Evolutionary conservation across 495 filamentous ascomycete genomes (phyloP).

Genomic region (Penicillium maclennaniae): DNA sequence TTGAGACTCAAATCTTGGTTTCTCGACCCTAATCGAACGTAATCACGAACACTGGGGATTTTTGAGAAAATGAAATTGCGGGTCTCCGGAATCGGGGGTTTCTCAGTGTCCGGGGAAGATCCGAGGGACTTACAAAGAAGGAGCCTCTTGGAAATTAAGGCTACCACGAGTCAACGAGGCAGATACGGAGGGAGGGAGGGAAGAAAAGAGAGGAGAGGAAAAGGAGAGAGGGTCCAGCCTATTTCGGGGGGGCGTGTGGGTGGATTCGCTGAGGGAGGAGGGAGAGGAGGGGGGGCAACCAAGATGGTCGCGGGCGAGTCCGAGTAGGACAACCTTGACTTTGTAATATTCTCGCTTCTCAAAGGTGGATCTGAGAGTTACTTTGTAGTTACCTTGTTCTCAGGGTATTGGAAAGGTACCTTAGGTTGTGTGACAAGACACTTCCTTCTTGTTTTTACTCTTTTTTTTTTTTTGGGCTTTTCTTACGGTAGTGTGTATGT

Average conservation of each 20-base stretch:
- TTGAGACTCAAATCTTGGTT: too few species aligned
- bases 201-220: slow-evolving; percentile 16
- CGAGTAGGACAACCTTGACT: not conserved
- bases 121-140: slow-evolving; percentile 27
- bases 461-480: too few species aligned
- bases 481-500: too few species aligned
- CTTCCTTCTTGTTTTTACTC: not conserved
- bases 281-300: slow-evolving; percentile 6
- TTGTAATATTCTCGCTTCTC: not conserved
- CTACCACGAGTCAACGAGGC: slow-evolving; percentile 44
- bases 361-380: not conserved
- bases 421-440: not conserved
- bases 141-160: slow-evolving; percentile 14
- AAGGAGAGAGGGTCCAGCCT: slow-evolving; percentile 19
- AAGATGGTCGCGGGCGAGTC: not conserved
- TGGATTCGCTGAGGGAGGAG: slow-evolving; percentile 2
- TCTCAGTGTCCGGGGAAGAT: not conserved
- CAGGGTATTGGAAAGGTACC: not conserved
- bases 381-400: not conserved
- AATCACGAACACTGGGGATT: not conserved
- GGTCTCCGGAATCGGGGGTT: slow-evolving; percentile 14
- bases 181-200: slow-evolving; percentile 17
- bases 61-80: slow-evolving; percentile 6
- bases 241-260: slow-evolving; percentile 15
- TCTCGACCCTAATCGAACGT: not conserved